phyloP scores from a whole-genome alignment of 2,329 filamentous ascomycete species.

The Fusarium nisikadoi region DNA sequence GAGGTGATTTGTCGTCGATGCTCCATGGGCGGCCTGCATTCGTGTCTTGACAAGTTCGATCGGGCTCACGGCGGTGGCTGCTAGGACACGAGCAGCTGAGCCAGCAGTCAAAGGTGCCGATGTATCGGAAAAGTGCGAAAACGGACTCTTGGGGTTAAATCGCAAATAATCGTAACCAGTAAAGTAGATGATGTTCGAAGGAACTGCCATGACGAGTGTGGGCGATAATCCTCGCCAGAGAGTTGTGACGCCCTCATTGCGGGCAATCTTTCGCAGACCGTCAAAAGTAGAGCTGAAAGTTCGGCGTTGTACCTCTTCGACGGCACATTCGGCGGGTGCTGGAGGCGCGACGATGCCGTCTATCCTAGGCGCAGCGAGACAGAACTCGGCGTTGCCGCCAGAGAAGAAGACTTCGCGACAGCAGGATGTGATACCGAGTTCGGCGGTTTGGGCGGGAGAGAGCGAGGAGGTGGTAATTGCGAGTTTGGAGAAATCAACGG shows the following conservation, averaged over 20 bases:
- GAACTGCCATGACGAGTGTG: conserved; percentile 92
- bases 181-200: conserved; percentile 98
- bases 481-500: conserved; percentile 66
- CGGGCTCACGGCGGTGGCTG: conserved; percentile 85
- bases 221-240: conserved; percentile 96
- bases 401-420: conserved; percentile 98
- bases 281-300: conserved; percentile 93
- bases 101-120: conserved; percentile 86
- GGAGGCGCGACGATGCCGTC: conserved; percentile 57
- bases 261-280: conserved; percentile 91
- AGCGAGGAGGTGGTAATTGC: conserved; percentile 66
- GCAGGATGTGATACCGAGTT: conserved; percentile 92
- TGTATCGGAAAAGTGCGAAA: conserved; percentile 72
- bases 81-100: conserved; percentile 78
- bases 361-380: conserved; percentile 74
- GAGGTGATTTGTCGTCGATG: conserved; percentile 74
- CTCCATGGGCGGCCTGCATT: conserved; percentile 79
- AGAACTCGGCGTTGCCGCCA: conserved; percentile 84
- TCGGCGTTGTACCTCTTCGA: conserved; percentile 84
- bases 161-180: conserved; percentile 97
- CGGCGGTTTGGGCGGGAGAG: conserved; percentile 77
- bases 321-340: conserved; percentile 76
- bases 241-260: conserved; percentile 87
- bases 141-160: conserved; percentile 76
- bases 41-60: conserved; percentile 95